Evolutionary conservation across 495 filamentous ascomycete species (phyloP), one percentile per base, ranked within the genome.

Genomic region (Aspergillus nanangensis): DNA sequence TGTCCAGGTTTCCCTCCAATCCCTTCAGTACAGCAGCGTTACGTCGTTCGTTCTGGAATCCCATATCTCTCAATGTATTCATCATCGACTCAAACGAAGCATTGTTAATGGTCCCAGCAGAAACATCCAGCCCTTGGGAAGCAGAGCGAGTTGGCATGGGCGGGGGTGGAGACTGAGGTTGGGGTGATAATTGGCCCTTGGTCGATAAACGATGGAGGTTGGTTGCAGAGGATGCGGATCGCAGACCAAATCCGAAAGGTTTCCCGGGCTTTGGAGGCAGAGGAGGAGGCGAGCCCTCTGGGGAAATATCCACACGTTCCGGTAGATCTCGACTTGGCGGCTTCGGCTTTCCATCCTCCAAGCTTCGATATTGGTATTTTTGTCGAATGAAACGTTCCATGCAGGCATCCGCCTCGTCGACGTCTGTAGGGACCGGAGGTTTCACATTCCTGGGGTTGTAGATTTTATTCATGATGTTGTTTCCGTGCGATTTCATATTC

Each of bases 341-440:
- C 38, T 71, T 71, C 17, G 67, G 70, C 45, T 68, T 73, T 1
- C 76, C 72, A 51, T 73, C 68, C 63, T 78, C 79, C 63, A 80
- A 75, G 25, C 58, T 66, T 50, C 70, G 74, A 46, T 83, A 73
- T 62, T 94, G 80, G 61, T 98, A 98, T 69, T 98, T 98, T 50
- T 90, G 82, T 35, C 92, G 78, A 53, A 98, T 95, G 60, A 87
- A 96, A 37, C 86, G 81, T 68, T 98, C 93, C 84, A 98, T 88
- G 29, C 83, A 87, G 13, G 87, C 80, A 55, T 97, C 94, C 38
- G 87, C 82, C 67, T 96, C 90, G 66, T 98, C 94, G 31, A 81
- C 78, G 62, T 95, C 93, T 48, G 93, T 74, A 1, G 94, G 92
- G 15, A 95, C 79, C 4, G 87, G 76, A 2, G 92, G 84, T 51